A percentile compares a stretch with the other conserved stretches of the same genome.
Evolutionary conservation across 257 asterid genomes (phyloP).

Genomic region (Nicotiana undulata): DNA sequence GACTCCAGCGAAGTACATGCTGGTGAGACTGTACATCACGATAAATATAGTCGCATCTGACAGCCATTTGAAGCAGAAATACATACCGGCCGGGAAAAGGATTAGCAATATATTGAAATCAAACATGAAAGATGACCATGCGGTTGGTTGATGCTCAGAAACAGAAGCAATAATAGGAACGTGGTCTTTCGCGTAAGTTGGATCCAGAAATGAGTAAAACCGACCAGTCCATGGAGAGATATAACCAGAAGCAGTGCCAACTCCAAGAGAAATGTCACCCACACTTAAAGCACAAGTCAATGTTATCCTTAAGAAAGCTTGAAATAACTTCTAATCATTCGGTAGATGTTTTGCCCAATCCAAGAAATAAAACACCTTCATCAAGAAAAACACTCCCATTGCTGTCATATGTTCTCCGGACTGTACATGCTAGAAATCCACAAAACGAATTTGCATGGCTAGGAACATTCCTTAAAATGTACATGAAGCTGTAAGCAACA

Average conservation of each 20-base stretch:
- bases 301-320: conserved; percentile 76
- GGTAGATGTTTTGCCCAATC: conserved; percentile 87
- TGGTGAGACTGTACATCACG: conserved; percentile 95
- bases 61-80: conserved; percentile 97
- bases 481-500: conserved; percentile 91
- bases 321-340: conserved; percentile 81
- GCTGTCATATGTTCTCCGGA: conserved; percentile 99
- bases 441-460: conserved; percentile 99
- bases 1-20: conserved; percentile 99
- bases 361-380: conserved; percentile 96
- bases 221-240: conserved; percentile 99
- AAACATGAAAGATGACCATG: conserved; percentile 99
- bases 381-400: conserved; percentile 97
- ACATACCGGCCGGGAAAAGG: conserved; percentile 95
- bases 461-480: conserved; percentile 85
- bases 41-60: conserved; percentile 93
- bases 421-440: conserved; percentile 97
- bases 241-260: conserved; percentile 97
- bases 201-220: conserved; percentile 93
- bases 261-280: conserved; percentile 79
- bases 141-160: conserved; percentile 99
- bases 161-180: conserved; percentile 98
- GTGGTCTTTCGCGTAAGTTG: conserved; percentile 97
- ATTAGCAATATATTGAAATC: conserved; percentile 80
- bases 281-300: conserved; percentile 72